Percentiles rank a stretch among this genome's conserved stretches.
phyloP scores from a whole-genome alignment of 2,329 filamentous ascomycete genomes.

The Thielaviopsis populi region DNA sequence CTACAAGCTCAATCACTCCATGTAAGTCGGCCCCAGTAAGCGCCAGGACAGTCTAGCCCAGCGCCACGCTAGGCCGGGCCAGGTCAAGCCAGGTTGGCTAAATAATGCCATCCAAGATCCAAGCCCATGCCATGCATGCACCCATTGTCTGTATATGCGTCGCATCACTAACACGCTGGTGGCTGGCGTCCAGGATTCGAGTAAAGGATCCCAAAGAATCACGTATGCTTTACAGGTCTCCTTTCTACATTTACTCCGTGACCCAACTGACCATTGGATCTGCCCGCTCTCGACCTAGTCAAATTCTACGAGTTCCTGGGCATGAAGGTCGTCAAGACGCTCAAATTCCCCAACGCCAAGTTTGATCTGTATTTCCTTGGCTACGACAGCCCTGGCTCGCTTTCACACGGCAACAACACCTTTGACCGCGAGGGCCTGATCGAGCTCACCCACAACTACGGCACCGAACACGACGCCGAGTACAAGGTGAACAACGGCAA shows the following conservation, averaged over 20 bases:
- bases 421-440: constrained; percentile 83
- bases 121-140: not conserved
- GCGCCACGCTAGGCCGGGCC: no score
- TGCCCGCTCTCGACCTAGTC: constrained; percentile 32
- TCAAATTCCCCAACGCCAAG: constrained; percentile 71
- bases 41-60: no score
- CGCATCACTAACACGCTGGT: constrained; percentile 4
- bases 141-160: not conserved
- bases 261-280: not conserved
- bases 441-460: constrained; percentile 74
- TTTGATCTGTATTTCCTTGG: constrained; percentile 94
- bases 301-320: constrained; percentile 92
- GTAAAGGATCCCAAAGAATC: constrained; percentile 86
- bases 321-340: constrained; percentile 67
- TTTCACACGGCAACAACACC: constrained; percentile 53
- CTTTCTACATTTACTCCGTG: not conserved
- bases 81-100: not conserved
- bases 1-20: constrained; percentile 83
- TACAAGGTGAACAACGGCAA: constrained; percentile 84
- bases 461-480: constrained; percentile 68
- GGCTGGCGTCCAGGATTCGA: constrained; percentile 48
- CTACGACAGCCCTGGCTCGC: constrained; percentile 62
- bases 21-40: constrained; percentile 42
- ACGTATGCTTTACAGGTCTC: constrained; percentile 29
- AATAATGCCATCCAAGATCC: not conserved